Evolutionary conservation across 208 protist genomes (phyloP).

Genomic region (Acanthamoeba triangularis): DNA sequence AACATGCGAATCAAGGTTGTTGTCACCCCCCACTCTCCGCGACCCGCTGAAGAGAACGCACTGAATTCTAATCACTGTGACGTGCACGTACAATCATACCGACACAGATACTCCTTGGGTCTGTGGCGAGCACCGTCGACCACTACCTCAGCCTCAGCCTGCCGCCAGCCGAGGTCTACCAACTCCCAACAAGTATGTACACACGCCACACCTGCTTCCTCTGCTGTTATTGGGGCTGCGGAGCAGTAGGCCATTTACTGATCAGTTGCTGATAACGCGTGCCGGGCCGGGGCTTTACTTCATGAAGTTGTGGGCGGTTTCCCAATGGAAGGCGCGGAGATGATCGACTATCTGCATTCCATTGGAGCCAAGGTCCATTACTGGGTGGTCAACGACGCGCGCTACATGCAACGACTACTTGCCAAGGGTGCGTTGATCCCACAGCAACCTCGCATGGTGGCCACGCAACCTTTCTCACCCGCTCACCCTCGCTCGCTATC

Average conservation of each 20-base stretch:
- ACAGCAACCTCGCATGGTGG: background rate
- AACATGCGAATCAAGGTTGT: slow-evolving; percentile 9
- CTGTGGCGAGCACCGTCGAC: background rate
- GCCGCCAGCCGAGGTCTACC: background rate
- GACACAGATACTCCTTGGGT: background rate
- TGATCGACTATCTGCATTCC: slow-evolving; percentile 31
- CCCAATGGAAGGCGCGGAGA: background rate
- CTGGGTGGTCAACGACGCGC: slow-evolving; percentile 40
- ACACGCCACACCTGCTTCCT: background rate
- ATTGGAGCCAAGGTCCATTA: background rate
- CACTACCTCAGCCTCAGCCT: background rate
- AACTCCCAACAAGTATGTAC: background rate
- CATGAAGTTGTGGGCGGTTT: slow-evolving; percentile 4
- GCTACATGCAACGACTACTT: background rate
- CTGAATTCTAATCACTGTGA: no score
- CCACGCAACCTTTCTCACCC: no score
- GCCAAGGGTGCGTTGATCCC: background rate
- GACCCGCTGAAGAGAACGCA: background rate
- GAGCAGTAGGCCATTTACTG: no score
- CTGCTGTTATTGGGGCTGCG: background rate
- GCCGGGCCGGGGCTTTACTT: no score
- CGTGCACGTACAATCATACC: no score
- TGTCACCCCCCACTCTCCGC: background rate
- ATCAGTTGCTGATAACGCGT: no score
- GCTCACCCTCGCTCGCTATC: background rate